Evolutionary conservation across 2,329 filamentous ascomycete genomes (phyloP).

Genomic region (Ophiocordyceps camponoti-rufipedis): DNA sequence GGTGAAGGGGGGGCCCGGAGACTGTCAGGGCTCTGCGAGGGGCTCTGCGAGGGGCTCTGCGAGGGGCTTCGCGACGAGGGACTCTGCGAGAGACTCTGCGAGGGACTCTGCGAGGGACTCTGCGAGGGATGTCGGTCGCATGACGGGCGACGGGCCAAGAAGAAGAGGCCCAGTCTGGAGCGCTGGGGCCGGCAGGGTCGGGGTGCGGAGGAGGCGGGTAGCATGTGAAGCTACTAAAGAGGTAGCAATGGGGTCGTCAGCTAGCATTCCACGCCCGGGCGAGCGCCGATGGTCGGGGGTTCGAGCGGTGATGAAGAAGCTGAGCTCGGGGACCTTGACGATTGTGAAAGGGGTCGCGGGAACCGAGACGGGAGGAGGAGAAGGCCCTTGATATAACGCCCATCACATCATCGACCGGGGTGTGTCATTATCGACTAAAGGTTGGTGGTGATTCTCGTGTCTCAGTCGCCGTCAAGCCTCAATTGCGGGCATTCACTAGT

Average conservation of each 20-base stretch:
- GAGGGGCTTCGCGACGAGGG: no score
- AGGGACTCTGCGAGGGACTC: no score
- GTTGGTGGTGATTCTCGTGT: no score
- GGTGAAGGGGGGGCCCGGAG: slow-evolving; percentile 2
- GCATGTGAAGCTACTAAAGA: not conserved
- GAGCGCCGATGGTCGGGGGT: not conserved
- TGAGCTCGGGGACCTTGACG: no score
- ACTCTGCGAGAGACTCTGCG: not conserved
- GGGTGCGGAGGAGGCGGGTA: not conserved
- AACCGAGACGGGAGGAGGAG: no score
- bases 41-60: no score
- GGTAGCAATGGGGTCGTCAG: not conserved
- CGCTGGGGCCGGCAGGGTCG: not conserved
- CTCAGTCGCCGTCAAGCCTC: no score
- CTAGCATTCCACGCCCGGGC: not conserved
- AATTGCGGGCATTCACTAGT: no score
- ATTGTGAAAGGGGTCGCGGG: no score
- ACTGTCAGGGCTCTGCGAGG: not conserved
- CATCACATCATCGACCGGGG: no score
- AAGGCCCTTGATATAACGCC: no score
- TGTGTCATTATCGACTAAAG: no score
- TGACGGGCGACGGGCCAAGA: not conserved
- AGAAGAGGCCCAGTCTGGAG: not conserved
- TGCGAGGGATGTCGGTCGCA: not conserved
- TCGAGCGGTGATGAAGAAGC: not conserved